Evolutionary conservation across 2,329 filamentous ascomycete genomes (phyloP).

Genomic region (Emydomyces testavorans): DNA sequence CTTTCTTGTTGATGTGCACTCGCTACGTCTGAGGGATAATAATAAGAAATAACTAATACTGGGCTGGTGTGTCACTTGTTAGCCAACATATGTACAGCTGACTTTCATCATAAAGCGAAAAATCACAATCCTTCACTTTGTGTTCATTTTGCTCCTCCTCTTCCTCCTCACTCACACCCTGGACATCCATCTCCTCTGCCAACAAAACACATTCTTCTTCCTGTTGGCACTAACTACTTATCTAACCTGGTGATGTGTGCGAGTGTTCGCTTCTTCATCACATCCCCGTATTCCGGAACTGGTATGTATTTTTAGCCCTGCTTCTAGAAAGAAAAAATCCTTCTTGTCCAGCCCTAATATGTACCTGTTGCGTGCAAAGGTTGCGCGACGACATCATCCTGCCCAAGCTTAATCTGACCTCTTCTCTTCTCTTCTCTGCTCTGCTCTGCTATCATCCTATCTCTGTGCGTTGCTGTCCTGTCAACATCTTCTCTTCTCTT

Average conservation of each 20-base stretch:
- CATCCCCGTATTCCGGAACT: neutral
- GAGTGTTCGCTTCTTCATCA: neutral
- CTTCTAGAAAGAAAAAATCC: neutral
- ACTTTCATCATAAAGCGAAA: too few species aligned
- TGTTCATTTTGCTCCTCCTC: too few species aligned
- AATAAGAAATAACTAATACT: too few species aligned
- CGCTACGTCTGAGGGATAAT: too few species aligned
- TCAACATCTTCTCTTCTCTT: neutral
- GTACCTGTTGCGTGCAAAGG: neutral
- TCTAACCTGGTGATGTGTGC: too few species aligned
- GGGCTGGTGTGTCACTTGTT: too few species aligned
- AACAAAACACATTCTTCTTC: neutral
- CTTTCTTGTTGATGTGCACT: too few species aligned
- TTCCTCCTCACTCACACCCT: neutral
- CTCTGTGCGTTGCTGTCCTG: neutral
- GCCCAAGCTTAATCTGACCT: constrained; percentile 2
- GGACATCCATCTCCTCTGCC: neutral
- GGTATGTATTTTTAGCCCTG: neutral
- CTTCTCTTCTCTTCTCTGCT: neutral
- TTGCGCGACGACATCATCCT: neutral
- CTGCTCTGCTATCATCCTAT: neutral
- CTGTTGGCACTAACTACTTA: neutral
- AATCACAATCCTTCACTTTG: too few species aligned
- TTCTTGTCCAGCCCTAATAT: too few species aligned
- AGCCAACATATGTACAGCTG: too few species aligned